Base-by-base conservation (phyloP, 495 filamentous ascomycete species). In the Hyaloscypha bicolor region DNA sequence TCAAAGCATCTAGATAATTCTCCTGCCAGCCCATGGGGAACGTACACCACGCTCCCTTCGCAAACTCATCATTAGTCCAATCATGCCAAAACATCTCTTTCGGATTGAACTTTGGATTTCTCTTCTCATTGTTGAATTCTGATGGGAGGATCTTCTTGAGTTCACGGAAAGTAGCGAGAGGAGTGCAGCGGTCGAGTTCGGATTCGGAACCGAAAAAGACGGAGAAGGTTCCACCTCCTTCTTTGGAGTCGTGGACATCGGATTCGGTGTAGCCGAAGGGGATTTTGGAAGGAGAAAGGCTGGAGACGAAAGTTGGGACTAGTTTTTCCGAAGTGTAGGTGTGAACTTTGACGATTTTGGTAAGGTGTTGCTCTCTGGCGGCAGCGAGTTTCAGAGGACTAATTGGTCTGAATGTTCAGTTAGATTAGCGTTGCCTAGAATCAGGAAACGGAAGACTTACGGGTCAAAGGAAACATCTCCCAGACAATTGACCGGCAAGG, bases 11-110 rank as follows among this genome's bases (percentile, higher is more conserved):
- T 2, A 62, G n/a, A 39, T 48, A 48, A 48, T 48, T 51, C 35
- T 62, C 39, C 16, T 42, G 59, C 39, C 33, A 62, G 19, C 39
- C 35, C 39, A 62, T 42, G 0, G 39, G 59, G 21, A 51, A 42
- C 33, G 39, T 62, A 29, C 59, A 62, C 59, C 59, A 62, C 22
- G 59, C 59, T 2, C 59, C 59, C 59, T 62, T 62, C 35, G 59
- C 59, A 31, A 45, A 62, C 59, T 62, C 59, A 25, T 62, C 59
- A 42, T 62, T 42, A 4, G 33, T 62, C 59, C 59, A 62, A 48
- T 62, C 59, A 51, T 62, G 59, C 59, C 59, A 62, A 22, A 62
- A 42, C 59, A 62, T 62, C n/a, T 62, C 59, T 16, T 62, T 62
- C 19, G 29, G 33, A 19, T 48, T 48, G 16, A 48, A 48, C 16